Base-by-base conservation (phyloP, 139 green algal genomes). In the Chlamydomonas asymmetrica region DNA sequence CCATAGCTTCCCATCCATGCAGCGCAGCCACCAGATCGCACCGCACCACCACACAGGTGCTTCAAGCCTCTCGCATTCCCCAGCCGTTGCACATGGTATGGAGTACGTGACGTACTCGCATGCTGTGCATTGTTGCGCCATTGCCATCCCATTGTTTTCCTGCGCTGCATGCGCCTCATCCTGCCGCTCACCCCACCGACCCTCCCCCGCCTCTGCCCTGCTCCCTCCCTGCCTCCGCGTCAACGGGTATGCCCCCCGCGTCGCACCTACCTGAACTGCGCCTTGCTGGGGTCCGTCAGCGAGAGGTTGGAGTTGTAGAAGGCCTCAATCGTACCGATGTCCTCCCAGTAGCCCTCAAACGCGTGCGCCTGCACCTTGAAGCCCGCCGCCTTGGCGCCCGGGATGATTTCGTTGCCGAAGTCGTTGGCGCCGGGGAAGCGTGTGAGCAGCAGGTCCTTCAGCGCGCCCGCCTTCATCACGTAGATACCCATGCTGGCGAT, bases 401-500 rank as follows among this genome's bases (percentile, higher is more conserved):
- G 91, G 73, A 96, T 96, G 73, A 97, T 83, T 78, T 97, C 93
- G 35, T 88, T 88, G 38, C 93, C 93, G 75, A 97, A 97, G 82
- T 97, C 92, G 65, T 96, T 94, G 76, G 91, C 91, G 22, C 89
- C 73, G 43, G 91, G 90, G 82, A 92, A 84, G 61, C 88, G 90
- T 71, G 87, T 78, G 22, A 91, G 57, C 45, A 86, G 76, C 63
- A 97, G 83, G 64, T 95, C 79, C 63, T 92, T 88, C 35, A 91
- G 79, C 3, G 78, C 86, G 31, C 71, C 71, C 20, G 91, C 92
- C 65, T 92, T 95, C 81, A 92, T 92, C 39, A 97, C 92, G 78
- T 99, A 99, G 89, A 99, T 99, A 74, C 96, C 96, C 96, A 99
- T 99, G 79, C 90, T 97, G n/a, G 96, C 96, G 79, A 99, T 99